Percentiles rank a stretch among this genome's conserved stretches.
Conservation (phyloP, 2,329 filamentous ascomycete species). For the Ramularia endophylla region DNA sequence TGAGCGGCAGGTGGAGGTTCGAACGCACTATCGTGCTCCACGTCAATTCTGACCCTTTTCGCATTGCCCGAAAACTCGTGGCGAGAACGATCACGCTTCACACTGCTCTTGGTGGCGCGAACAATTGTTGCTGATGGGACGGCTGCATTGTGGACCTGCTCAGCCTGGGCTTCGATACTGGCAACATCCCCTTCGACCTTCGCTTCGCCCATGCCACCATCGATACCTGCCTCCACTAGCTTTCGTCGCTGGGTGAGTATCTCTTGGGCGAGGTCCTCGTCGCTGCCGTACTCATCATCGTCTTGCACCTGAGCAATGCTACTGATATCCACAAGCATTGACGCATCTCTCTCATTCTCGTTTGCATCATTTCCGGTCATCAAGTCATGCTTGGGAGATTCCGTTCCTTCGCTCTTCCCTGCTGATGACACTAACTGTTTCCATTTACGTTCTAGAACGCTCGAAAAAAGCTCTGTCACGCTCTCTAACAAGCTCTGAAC, state of each 20-base stretch:
- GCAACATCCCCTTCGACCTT: slow-evolving; percentile 13
- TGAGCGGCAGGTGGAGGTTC: slow-evolving; percentile 13
- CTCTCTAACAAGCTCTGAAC: slow-evolving; percentile 78
- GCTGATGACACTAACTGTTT: background rate
- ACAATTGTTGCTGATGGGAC: slow-evolving; percentile 8
- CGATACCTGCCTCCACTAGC: slow-evolving; percentile 16
- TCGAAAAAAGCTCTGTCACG: slow-evolving; percentile 78
- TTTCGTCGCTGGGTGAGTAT: slow-evolving; percentile 28
- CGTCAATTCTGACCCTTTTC: slow-evolving; percentile 19
- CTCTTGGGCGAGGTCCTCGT: slow-evolving; percentile 36
- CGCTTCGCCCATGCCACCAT: slow-evolving; percentile 17
- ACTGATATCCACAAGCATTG: slow-evolving; percentile 59
- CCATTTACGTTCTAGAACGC: slow-evolving; percentile 23
- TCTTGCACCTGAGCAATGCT: slow-evolving; percentile 48
- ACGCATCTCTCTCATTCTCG: slow-evolving; percentile 15
- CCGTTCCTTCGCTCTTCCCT: background rate
- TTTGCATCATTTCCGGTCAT: background rate
- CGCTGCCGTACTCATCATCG: slow-evolving; percentile 36
- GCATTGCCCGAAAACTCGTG: background rate
- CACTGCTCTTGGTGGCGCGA: background rate
- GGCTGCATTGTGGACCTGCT: slow-evolving; percentile 11
- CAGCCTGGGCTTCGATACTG: slow-evolving; percentile 18
- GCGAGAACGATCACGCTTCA: slow-evolving; percentile 20
- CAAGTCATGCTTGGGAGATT: background rate
- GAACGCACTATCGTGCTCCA: slow-evolving; percentile 8